Evolutionary conservation across 345 rosid genomes (phyloP).

Genomic region (Raphanus sativus): DNA sequence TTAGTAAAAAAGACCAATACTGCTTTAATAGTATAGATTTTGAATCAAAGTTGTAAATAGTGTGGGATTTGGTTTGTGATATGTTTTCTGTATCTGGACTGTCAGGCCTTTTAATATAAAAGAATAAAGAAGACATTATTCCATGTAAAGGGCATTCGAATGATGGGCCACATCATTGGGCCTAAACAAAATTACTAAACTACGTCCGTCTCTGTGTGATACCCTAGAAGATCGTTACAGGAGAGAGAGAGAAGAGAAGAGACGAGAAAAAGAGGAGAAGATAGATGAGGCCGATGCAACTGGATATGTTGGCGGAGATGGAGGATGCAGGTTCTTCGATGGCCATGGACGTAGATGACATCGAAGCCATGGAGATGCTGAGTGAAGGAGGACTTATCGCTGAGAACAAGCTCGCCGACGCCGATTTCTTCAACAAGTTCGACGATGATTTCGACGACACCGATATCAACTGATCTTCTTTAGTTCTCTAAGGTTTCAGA

Average conservation of each 20-base stretch:
- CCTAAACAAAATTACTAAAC: not conserved
- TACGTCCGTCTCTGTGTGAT: not conserved
- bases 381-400: conserved; percentile 67
- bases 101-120: no score
- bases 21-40: no score
- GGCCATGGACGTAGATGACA: conserved; percentile 82
- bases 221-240: not conserved
- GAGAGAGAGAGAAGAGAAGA: not conserved
- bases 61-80: no score
- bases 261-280: not conserved
- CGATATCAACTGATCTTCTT: conserved; percentile 61
- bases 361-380: conserved; percentile 65
- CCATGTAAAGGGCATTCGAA: no score
- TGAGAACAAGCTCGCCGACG: conserved; percentile 74
- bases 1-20: no score
- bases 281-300: conserved; percentile 68
- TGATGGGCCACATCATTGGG: not conserved
- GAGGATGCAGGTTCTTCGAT: conserved; percentile 4
- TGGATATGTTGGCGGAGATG: conserved; percentile 41
- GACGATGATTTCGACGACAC: conserved; percentile 58
- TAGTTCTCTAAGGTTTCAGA: not conserved
- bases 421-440: conserved; percentile 70
- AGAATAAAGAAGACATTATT: no score
- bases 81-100: no score
- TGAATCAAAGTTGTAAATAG: no score